These are phyloP conservation scores for Hanseniaspora lachancei DNA, from an alignment of 805 yeast genomes.

Conservation along the genomic window DNA sequence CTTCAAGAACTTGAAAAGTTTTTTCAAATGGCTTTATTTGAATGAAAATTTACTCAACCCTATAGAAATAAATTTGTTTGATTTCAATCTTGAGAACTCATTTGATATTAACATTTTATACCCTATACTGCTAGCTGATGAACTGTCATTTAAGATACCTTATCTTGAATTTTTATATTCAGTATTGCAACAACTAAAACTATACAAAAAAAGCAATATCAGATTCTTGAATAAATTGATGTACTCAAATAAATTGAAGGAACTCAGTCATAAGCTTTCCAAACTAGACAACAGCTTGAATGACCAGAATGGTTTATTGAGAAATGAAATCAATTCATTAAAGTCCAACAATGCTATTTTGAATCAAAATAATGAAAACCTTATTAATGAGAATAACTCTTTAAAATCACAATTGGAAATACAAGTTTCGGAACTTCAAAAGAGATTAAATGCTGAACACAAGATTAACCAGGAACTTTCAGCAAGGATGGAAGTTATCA, in stretches of 20 bases:
- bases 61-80: constrained; percentile 27
- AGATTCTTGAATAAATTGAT: background rate
- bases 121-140: constrained; percentile 84
- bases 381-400: constrained; percentile 13
- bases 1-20: constrained; percentile 49
- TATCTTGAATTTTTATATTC: constrained; percentile 81
- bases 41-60: constrained; percentile 28
- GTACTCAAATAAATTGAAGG: constrained; percentile 15
- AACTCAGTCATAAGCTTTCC: constrained; percentile 19
- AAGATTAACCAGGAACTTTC: background rate
- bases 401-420: constrained; percentile 9
- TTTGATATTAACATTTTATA: constrained; percentile 69
- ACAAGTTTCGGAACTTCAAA: constrained; percentile 8
- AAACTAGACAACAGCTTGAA: constrained; percentile 1
- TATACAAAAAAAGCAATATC: constrained; percentile 31
- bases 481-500: background rate
- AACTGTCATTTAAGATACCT: constrained; percentile 72
- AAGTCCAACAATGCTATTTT: constrained; percentile 7
- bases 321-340: background rate
- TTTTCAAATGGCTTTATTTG: constrained; percentile 32
- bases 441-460: constrained; percentile 1
- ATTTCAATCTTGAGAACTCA: constrained; percentile 35
- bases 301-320: background rate
- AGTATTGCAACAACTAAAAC: constrained; percentile 49
- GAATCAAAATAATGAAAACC: constrained; percentile 2